Base-by-base conservation (phyloP, 805 yeast species). In the Saturnispora sanitii region DNA sequence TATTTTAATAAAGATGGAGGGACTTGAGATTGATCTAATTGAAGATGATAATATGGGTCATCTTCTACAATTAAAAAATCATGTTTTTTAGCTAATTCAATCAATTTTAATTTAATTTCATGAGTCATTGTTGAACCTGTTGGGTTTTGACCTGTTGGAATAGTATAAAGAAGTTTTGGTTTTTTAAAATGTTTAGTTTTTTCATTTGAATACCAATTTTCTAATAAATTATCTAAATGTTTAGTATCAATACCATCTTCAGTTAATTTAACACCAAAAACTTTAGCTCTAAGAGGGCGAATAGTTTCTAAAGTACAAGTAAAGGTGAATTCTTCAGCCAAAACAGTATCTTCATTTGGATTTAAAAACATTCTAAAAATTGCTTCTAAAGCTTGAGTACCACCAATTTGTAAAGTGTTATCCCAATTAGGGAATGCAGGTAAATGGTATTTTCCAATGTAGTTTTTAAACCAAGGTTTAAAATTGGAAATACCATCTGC, bases 311-410 rank as follows among this genome's bases (percentile, higher is more conserved):
- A 64, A 26, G 95, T 87, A 21, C 95, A 82, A 9, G 92, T 71
- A 66, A 87, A 90, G 12, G 88, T 68, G 63, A 73, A 77, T 54
- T 82, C 86, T 61, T 90, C 97, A 26, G 79, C 81, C 45, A 90
- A 63, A 39, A 90, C 71, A n/a, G 79, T 64, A 56, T 90, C 98
- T 27, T 46, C 54, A 33, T 90, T 94, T 44, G 80, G 75, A 55
- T 77, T 66, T 53, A 79, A 68, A 54, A 90, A 75, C 25, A 88
- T 75, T 60, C 96, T 74, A 55, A 90, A 70, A 19, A 78, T 69
- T 3, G 92, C 73, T 53, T 88, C 96, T 80, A 94, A 79, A 5
- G 84, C 74, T 60, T 83, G 85, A n/a, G 96, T 88, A 65, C 84
- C 85, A 49, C 97, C 97, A 11, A 79, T 72, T 38, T 85, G 73